Conservation (phyloP, 306 rosid genomes). For the Ochetophila trinervis region DNA sequence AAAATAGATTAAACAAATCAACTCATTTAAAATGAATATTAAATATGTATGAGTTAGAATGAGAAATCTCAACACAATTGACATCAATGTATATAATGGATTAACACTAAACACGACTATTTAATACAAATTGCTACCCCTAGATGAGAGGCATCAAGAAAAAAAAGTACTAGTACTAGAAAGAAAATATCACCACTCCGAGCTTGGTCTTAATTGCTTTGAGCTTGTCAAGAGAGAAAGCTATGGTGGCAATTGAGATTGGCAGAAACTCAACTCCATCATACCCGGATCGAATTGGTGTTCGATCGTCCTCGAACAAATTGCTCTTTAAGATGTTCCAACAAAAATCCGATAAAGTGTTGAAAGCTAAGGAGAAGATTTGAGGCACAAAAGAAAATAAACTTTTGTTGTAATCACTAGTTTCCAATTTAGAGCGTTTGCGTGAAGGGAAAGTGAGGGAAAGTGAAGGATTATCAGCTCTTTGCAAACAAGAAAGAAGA, state of each 20-base stretch:
- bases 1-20: too few relatives aligned
- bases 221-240: slow-evolving; percentile 44
- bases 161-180: too few relatives aligned
- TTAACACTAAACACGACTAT: too few relatives aligned
- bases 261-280: slow-evolving; percentile 37
- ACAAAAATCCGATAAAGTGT: not conserved
- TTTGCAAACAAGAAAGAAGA: not conserved
- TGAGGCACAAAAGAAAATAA: not conserved
- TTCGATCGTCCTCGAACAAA: slow-evolving; percentile 35
- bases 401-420: not conserved
- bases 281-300: slow-evolving; percentile 47
- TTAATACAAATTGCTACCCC: too few relatives aligned
- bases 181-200: slow-evolving; percentile 47
- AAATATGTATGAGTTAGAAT: too few relatives aligned
- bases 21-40: too few relatives aligned
- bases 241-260: slow-evolving; percentile 27
- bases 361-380: not conserved
- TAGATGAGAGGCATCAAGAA: not conserved
- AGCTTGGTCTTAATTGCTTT: slow-evolving; percentile 50
- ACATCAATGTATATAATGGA: too few relatives aligned
- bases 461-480: not conserved
- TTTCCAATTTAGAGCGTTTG: not conserved
- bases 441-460: not conserved
- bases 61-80: too few relatives aligned
- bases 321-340: not conserved